Percentiles rank a stretch among this genome's conserved stretches.
These are phyloP conservation scores for Trichaptum fuscoviolaceum DNA, from an alignment of 768 basidiomycete species.

Conservation along the genomic window DNA sequence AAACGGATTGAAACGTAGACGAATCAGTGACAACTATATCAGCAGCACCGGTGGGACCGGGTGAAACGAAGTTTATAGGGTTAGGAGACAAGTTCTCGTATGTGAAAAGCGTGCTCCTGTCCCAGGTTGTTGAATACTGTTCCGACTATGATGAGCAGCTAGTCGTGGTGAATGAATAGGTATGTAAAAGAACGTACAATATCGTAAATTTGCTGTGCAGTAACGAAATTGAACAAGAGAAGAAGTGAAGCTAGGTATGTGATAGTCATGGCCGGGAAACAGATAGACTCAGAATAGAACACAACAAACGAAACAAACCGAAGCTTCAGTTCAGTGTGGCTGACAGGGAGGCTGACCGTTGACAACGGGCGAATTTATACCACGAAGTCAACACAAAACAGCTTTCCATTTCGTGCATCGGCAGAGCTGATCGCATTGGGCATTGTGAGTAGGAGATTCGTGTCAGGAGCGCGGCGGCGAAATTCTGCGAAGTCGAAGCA, in stretches of 20 bases:
- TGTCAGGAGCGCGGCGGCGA: background rate
- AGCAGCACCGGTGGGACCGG: slow-evolving; percentile 51
- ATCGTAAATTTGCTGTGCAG: slow-evolving; percentile 29
- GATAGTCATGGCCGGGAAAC: background rate
- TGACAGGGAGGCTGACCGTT: background rate
- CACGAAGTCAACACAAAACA: background rate
- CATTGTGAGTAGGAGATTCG: background rate
- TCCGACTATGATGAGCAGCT: background rate
- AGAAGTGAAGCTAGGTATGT: slow-evolving; percentile 8
- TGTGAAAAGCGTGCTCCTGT: slow-evolving; percentile 42
- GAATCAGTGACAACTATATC: slow-evolving; percentile 59
- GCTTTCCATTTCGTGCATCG: background rate
- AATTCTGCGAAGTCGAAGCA: background rate
- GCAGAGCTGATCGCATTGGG: background rate
- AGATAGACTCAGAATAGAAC: background rate
- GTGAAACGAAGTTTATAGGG: slow-evolving; percentile 54
- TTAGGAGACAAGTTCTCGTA: slow-evolving; percentile 31
- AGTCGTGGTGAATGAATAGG: background rate
- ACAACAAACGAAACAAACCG: background rate
- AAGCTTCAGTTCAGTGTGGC: background rate
- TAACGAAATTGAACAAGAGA: slow-evolving; percentile 17
- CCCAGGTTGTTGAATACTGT: slow-evolving; percentile 33
- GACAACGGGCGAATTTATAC: background rate
- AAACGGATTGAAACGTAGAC: slow-evolving; percentile 52
- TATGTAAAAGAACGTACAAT: slow-evolving; percentile 18